Conservation (phyloP, 495 filamentous ascomycete species). For the Mytilinidion resinicola region DNA sequence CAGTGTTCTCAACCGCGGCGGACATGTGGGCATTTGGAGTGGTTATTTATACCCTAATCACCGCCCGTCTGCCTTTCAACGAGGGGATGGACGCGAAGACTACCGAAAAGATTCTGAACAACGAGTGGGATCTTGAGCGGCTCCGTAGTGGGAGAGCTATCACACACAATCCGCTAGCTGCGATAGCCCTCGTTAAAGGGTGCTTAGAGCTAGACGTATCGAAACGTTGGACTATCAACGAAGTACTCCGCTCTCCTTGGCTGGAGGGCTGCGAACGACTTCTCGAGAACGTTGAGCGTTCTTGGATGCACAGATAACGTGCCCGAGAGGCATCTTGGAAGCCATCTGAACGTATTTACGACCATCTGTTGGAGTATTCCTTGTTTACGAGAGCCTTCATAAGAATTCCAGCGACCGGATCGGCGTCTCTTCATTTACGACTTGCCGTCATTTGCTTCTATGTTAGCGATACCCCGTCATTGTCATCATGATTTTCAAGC, state of each 20-base stretch:
- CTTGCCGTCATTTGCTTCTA: no score
- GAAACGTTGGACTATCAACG: slow-evolving; percentile 32
- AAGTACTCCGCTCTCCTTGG: slow-evolving; percentile 51
- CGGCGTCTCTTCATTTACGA: no score
- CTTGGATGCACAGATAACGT: slow-evolving; percentile 7
- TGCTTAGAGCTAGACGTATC: slow-evolving; percentile 38
- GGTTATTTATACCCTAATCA: slow-evolving; percentile 55
- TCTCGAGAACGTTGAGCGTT: slow-evolving; percentile 19
- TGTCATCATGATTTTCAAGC: no score
- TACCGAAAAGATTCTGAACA: slow-evolving; percentile 53
- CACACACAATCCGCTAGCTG: slow-evolving; percentile 18
- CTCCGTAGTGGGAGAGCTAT: slow-evolving; percentile 31
- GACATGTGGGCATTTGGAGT: slow-evolving; percentile 74
- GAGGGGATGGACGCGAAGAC: slow-evolving; percentile 55
- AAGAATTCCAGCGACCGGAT: no score
- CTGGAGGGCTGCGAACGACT: slow-evolving; percentile 37
- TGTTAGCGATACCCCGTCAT: no score
- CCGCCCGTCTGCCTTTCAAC: slow-evolving; percentile 63
- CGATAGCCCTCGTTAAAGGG: slow-evolving; percentile 34
- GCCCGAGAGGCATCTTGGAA: no score
- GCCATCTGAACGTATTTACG: no score
- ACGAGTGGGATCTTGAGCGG: slow-evolving; percentile 54
- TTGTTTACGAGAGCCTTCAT: no score
- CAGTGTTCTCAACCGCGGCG: slow-evolving; percentile 49
- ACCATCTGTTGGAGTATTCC: no score